Evolutionary conservation across 192 early-diverging fungal species (phyloP), one percentile per base, ranked within the genome.

Genomic region (Coemansia sp.): DNA sequence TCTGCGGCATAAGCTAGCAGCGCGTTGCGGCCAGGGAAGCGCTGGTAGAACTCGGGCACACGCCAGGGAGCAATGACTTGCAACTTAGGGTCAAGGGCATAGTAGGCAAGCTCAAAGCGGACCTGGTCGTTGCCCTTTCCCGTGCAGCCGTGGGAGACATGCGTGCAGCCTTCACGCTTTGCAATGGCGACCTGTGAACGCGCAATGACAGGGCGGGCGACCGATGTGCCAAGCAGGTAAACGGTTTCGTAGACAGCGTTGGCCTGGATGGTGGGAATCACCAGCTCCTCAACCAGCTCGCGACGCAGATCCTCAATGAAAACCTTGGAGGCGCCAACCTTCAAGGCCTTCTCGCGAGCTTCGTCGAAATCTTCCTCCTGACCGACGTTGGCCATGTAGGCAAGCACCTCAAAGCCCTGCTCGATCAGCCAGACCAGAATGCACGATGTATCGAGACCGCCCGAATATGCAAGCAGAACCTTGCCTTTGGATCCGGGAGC

Each of bases 111-210:
- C 83, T 99, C 97, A 75, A 99, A 99, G 44, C 96, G 92, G 60
- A 99, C 96, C 84, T 99, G 97, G 81, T 99, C 97, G 86, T 99
- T 99, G 56, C 97, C 96, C 84, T 99, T 99, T 60, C 97, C 96
- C 28, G 97, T 98, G 88, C 96, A 98, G 18, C 97, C 95, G 82
- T 99, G 97, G n/a, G 94, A 93, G 5, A 99, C 95, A 71, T 84
- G 94, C 31, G 94, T 87, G 84, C 97, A 99, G 51, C 90, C 93
- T 84, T 99, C 97, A 41, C 82, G 83, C 58, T 85, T 81, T 24
- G 97, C 97, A 60, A 99, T 93, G 61, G 94, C 91, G 56, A 99
- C 97, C 85, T 95, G 85, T 53, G 73, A 69, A 54, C 90, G 86
- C 52, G 93, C 92, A 83, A 99, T 99, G 64, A 98, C 88, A 25